Evolutionary conservation across 768 basidiomycete species (phyloP).

Genomic region (Cyathus striatus): DNA sequence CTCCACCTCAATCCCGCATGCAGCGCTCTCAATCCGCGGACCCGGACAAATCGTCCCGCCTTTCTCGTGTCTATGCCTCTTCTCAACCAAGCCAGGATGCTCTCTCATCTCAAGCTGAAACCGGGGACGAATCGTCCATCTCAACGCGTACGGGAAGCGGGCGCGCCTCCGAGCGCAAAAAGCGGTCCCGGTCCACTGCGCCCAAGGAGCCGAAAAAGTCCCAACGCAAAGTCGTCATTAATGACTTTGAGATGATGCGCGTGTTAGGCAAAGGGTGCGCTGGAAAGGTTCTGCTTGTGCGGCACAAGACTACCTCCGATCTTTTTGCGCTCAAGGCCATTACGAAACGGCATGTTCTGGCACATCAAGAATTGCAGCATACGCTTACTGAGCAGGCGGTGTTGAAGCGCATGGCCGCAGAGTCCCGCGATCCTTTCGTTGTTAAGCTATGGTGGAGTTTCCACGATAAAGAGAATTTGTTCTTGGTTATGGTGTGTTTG

Average conservation of each 20-base stretch:
- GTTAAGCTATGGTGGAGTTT: constrained; percentile 97
- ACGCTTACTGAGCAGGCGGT: constrained; percentile 96
- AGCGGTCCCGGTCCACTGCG: constrained; percentile 15
- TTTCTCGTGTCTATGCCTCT: constrained; percentile 54
- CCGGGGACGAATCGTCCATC: constrained; percentile 70
- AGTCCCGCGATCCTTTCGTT: constrained; percentile 87
- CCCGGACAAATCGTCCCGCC: constrained; percentile 55
- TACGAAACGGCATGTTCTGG: constrained; percentile 94
- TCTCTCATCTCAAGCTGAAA: constrained; percentile 39
- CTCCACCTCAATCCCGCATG: constrained; percentile 36
- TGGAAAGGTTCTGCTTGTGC: constrained; percentile 91
- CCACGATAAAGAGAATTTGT: constrained; percentile 95
- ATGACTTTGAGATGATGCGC: constrained; percentile 96
- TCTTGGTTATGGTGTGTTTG: constrained; percentile 82
- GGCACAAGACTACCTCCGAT: constrained; percentile 64
- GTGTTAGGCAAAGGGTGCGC: constrained; percentile 97
- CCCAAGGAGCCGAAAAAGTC: constrained; percentile 52
- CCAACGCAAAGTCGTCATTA: constrained; percentile 72
- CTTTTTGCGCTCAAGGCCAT: constrained; percentile 96
- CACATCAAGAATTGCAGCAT: constrained; percentile 94
- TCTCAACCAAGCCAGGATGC: constrained; percentile 44
- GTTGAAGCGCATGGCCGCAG: constrained; percentile 88
- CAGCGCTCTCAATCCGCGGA: constrained; percentile 82
- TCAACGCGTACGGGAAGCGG: constrained; percentile 45
- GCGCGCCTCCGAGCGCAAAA: constrained; percentile 39